Percentiles rank a stretch among this genome's conserved stretches.
These are phyloP conservation scores for Entomortierella lignicola DNA, from an alignment of 192 early-diverging fungal genomes.

Conservation along the genomic window DNA sequence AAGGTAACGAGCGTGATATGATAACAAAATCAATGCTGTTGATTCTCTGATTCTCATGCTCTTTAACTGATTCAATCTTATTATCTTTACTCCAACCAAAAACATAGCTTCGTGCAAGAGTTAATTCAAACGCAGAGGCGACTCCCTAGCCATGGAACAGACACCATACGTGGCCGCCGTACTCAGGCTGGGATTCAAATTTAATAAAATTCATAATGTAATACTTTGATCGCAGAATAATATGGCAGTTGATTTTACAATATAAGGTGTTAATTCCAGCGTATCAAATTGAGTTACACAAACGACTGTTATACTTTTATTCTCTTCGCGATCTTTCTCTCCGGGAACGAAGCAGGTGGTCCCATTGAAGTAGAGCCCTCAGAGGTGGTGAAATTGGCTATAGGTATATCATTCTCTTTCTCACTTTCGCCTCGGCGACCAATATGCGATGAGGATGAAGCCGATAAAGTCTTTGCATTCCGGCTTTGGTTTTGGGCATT, in stretches of 20 bases:
- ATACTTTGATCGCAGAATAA: neutral
- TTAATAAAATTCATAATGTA: neutral
- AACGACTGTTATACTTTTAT: slow-evolving; percentile 11
- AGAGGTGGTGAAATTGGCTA: neutral
- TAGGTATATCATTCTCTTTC: slow-evolving; percentile 26
- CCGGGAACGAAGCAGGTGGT: neutral
- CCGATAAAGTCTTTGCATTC: neutral
- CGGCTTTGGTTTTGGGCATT: slow-evolving; percentile 25
- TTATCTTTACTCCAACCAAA: neutral
- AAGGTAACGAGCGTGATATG: no score
- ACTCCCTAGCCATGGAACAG: slow-evolving; percentile 11
- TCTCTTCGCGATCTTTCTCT: slow-evolving; percentile 26
- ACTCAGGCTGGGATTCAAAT: slow-evolving; percentile 7
- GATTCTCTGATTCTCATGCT: no score
- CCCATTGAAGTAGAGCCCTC: neutral
- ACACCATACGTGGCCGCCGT: slow-evolving; percentile 11
- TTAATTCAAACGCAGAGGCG: slow-evolving; percentile 19
- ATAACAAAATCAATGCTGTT: no score
- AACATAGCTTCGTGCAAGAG: slow-evolving; percentile 25
- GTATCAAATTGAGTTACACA: no score
- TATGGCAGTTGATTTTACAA: neutral
- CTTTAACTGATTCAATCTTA: no score
- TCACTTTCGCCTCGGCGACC: slow-evolving; percentile 5
- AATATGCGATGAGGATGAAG: neutral
- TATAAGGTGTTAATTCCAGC: neutral